Conservation (phyloP, 1,284 basidiomycete species). For the Ustilago cynodontis region DNA sequence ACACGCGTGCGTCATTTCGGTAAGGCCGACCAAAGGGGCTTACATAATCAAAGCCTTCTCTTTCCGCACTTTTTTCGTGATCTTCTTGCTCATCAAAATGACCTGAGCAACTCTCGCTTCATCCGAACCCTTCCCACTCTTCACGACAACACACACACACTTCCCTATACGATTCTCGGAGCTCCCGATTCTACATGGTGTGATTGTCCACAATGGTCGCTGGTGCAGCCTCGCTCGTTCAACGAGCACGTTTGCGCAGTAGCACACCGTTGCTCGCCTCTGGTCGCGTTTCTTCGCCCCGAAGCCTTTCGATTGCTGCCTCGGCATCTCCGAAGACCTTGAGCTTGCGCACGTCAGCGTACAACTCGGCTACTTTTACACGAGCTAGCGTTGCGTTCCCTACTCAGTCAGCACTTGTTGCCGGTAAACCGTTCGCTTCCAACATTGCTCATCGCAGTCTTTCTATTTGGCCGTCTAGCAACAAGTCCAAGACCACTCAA, state of each 20-base stretch:
- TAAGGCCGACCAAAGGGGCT: not conserved
- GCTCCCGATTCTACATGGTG: not conserved
- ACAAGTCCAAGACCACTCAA: slow-evolving; percentile 5
- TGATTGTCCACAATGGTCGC: slow-evolving; percentile 15
- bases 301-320: slow-evolving; percentile 12
- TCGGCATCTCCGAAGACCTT: slow-evolving; percentile 8
- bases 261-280: slow-evolving; percentile 25
- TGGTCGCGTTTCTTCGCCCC: not conserved
- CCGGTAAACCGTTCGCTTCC: slow-evolving; percentile 30
- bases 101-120: slow-evolving; percentile 5
- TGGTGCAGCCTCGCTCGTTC: slow-evolving; percentile 32
- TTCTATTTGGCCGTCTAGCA: slow-evolving; percentile 26
- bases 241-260: slow-evolving; percentile 24
- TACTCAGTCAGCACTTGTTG: slow-evolving; percentile 23
- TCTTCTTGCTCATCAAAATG: not conserved
- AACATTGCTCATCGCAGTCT: slow-evolving; percentile 21
- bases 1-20: not conserved
- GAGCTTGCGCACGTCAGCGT: slow-evolving; percentile 20
- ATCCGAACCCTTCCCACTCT: slow-evolving; percentile 4
- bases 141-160: not conserved
- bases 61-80: slow-evolving; percentile 1
- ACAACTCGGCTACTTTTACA: slow-evolving; percentile 23
- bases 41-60: slow-evolving; percentile 7
- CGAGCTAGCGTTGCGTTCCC: slow-evolving; percentile 20
- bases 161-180: not conserved